Base-by-base conservation (phyloP, 106 monocot genomes). In the Apostasia shenzhenica region DNA sequence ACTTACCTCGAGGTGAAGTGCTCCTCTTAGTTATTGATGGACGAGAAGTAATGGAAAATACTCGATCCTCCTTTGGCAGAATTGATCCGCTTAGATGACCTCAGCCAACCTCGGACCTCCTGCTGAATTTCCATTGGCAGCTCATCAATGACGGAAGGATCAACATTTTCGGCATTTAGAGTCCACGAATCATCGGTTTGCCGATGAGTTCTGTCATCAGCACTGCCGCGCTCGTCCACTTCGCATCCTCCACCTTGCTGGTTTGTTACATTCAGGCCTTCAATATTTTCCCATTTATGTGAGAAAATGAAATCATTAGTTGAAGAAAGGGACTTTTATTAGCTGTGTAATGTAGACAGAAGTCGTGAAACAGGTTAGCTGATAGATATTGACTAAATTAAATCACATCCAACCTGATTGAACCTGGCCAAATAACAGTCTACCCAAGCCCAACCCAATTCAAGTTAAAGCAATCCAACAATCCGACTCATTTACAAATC, bases 51-150 rank as follows among this genome's bases (percentile, higher is more conserved):
- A 54, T 82, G 78, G 67, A 53, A 42, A 71, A 94, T 90, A 61
- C 63, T 80, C 40, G 78, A 69, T 61, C 82, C 73, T 67, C 55
- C 63, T 78, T 63, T 94, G 2, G 61, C 13, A 9, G 74, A 70
- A 55, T 76, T 81, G 57, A 77, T 40, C 37, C 68, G 94, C 70
- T 91, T 90, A 2, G 73, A 47, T 3, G 80, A 80, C 9, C 60
- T 76, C 54, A 94, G 51, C 99, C 93, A 99, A 12, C 80, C 81
- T 41, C 69, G 72, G 39, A 93, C 66, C 76, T 99, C 92, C 64
- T 66, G 78, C 46, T 99, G 89, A 43, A 99, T 87, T 66, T 93
- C 97, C 40, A 57, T 40, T 10, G 97, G 90, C 67, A 99, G 83
- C 77, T 99, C 97, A 51, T 83, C 81, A 37, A 99, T 39, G 37